A percentile compares a stretch with the other conserved stretches of the same genome.
Evolutionary conservation across 345 rosid species (phyloP).

Genomic region (Cardiospermum halicacabum): DNA sequence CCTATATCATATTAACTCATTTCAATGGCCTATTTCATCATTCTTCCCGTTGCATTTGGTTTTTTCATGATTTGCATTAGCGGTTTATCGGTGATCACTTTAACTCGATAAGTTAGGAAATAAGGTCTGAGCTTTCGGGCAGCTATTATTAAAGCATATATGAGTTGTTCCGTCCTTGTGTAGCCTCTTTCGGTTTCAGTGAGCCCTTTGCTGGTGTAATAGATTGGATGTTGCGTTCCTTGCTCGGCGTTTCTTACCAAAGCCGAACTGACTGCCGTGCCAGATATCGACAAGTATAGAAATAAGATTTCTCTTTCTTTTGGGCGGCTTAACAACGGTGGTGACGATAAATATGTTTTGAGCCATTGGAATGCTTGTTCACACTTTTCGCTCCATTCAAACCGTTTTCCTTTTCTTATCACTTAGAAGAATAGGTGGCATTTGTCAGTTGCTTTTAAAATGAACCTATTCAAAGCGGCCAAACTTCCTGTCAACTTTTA

Average conservation of each 20-base stretch:
- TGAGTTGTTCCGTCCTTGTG: neutral
- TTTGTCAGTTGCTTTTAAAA: neutral
- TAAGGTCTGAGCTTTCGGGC: neutral
- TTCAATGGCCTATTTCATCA: neutral
- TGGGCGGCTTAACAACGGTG: neutral
- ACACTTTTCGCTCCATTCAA: neutral
- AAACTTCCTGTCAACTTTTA: neutral
- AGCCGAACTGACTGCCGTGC: neutral
- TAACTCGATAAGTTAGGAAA: neutral
- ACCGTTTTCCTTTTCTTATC: neutral
- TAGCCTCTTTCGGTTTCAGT: neutral
- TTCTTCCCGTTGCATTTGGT: neutral
- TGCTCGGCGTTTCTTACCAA: neutral
- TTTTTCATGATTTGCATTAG: neutral
- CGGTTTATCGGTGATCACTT: neutral
- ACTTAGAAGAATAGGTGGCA: neutral
- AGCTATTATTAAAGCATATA: neutral
- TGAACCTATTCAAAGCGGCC: neutral
- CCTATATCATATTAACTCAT: neutral
- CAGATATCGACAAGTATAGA: neutral
- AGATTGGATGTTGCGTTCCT: neutral
- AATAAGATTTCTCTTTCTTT: neutral
- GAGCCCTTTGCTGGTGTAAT: neutral
- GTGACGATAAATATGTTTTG: neutral
- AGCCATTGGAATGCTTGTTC: neutral